phyloP scores from a whole-genome alignment of 306 rosid species.

The Sophora flavescens region DNA sequence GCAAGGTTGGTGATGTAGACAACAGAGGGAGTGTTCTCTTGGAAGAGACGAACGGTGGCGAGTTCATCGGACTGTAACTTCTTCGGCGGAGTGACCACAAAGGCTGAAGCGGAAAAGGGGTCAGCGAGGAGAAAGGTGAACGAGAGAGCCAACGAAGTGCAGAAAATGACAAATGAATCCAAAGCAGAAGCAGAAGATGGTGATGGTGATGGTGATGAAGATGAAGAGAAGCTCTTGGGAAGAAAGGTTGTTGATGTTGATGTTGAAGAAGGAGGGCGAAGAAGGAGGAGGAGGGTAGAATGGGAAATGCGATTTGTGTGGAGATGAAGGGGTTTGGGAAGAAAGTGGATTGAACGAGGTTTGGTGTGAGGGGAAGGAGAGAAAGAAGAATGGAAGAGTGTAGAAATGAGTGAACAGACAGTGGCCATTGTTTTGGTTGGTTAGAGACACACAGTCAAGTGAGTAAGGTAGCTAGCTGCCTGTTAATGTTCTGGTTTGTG shows the following conservation, averaged over 20 bases:
- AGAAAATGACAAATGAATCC: constrained; percentile 66
- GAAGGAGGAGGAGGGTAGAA: constrained; percentile 49
- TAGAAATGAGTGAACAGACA: constrained; percentile 67
- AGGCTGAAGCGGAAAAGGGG: constrained; percentile 79
- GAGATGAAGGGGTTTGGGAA: constrained; percentile 55
- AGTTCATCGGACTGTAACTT: constrained; percentile 92
- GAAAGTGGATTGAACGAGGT: constrained; percentile 21
- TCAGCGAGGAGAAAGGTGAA: constrained; percentile 67
- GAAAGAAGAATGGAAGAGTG: constrained; percentile 53
- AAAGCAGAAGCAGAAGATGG: constrained; percentile 30
- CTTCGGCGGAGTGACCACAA: constrained; percentile 74
- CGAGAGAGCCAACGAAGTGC: constrained; percentile 80
- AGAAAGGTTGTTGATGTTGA: constrained; percentile 7
- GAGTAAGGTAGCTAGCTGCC: constrained; percentile 31
- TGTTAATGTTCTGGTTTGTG: constrained; percentile 14
- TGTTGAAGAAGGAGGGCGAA: constrained; percentile 27
- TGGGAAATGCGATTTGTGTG: constrained; percentile 27
- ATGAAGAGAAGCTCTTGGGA: background rate
- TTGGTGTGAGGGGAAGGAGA: constrained; percentile 52
- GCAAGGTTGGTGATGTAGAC: constrained; percentile 97
- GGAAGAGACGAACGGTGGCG: constrained; percentile 92
- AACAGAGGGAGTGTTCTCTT: constrained; percentile 93
- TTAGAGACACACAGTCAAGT: no score
- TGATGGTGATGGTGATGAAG: background rate
- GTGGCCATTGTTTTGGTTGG: constrained; percentile 58